Evolutionary conservation across 495 filamentous ascomycete genomes (phyloP).

Genomic region (Talaromyces liani): DNA sequence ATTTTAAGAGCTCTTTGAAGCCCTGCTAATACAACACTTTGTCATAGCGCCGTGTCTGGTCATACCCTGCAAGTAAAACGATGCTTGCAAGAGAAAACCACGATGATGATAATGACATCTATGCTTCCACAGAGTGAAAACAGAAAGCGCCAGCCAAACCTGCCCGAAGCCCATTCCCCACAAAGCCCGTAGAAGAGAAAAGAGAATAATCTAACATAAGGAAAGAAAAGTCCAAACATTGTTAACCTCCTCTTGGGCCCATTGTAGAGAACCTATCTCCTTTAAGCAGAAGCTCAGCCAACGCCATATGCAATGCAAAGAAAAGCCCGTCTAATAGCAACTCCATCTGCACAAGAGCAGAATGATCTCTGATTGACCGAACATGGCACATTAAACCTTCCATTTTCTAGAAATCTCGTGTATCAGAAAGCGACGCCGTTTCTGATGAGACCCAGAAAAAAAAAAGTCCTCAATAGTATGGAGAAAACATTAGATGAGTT

Average conservation of each 20-base stretch:
- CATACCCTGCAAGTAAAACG: not conserved
- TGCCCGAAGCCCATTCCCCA: slow-evolving; percentile 29
- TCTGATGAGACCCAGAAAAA: slow-evolving; percentile 17
- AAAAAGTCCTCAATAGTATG: slow-evolving; percentile 9
- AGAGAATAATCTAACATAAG: slow-evolving; percentile 16
- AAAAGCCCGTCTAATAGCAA: slow-evolving; percentile 26
- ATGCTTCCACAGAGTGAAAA: slow-evolving; percentile 19
- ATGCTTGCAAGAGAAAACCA: not conserved
- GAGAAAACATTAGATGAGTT: slow-evolving; percentile 20
- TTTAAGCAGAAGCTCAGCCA: slow-evolving; percentile 43
- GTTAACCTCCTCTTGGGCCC: slow-evolving; percentile 26
- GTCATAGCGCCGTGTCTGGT: not conserved
- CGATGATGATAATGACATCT: slow-evolving; percentile 14
- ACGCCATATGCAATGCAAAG: slow-evolving; percentile 39
- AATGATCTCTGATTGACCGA: not conserved
- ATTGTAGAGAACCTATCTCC: slow-evolving; percentile 28
- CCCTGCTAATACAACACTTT: slow-evolving; percentile 2
- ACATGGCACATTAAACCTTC: not conserved
- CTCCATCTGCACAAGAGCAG: slow-evolving; percentile 4
- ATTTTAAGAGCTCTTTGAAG: slow-evolving; percentile 3
- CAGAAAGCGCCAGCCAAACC: slow-evolving; percentile 26
- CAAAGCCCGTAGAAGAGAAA: slow-evolving; percentile 33
- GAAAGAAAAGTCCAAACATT: slow-evolving; percentile 24
- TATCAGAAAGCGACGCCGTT: not conserved
- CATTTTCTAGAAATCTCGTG: not conserved